Percentiles rank a stretch among this genome's conserved stretches.
phyloP scores from a whole-genome alignment of 2,329 filamentous ascomycete genomes.

The Trichoderma hamatum region DNA sequence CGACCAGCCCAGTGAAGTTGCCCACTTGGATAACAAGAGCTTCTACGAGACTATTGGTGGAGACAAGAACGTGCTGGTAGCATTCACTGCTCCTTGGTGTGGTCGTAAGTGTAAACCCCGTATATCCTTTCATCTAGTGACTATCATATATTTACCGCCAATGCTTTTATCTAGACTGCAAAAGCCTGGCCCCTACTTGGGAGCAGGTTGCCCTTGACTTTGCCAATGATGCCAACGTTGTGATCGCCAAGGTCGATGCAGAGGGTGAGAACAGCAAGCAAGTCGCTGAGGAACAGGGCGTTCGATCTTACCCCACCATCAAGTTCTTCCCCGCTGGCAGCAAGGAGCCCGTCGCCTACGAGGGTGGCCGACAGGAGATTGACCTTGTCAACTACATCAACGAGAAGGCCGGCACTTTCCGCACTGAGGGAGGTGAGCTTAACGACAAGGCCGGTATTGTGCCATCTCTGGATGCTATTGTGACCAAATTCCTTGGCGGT shows the following conservation, averaged over 20 bases:
- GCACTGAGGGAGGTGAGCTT: slow-evolving; percentile 77
- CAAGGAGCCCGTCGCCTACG: slow-evolving; percentile 71
- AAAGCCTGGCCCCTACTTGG: slow-evolving; percentile 87
- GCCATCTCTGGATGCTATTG: slow-evolving; percentile 73
- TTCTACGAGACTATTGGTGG: slow-evolving; percentile 79
- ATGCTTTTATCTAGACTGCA: slow-evolving; percentile 73
- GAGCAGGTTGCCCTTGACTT: slow-evolving; percentile 85
- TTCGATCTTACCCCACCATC: slow-evolving; percentile 92
- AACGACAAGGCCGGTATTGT: slow-evolving; percentile 81
- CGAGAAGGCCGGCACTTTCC: slow-evolving; percentile 84
- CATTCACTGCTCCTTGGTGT: slow-evolving; percentile 98
- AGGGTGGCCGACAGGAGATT: slow-evolving; percentile 73
- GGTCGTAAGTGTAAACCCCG: slow-evolving; percentile 71
- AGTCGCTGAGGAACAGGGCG: slow-evolving; percentile 72
- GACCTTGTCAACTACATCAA: slow-evolving; percentile 84
- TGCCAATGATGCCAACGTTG: slow-evolving; percentile 71
- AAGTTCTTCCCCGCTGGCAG: slow-evolving; percentile 94
- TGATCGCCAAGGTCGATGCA: slow-evolving; percentile 94
- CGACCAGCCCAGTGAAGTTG: slow-evolving; percentile 72
- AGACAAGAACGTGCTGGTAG: slow-evolving; percentile 89
- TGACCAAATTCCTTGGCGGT: slow-evolving; percentile 72
- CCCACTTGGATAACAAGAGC: slow-evolving; percentile 75
- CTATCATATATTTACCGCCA: slow-evolving; percentile 14
- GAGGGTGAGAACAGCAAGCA: slow-evolving; percentile 85
- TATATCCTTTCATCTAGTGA: neutral